phyloP scores from a whole-genome alignment of 192 early-diverging fungal genomes.

The Entomortierella chlamydospora region DNA sequence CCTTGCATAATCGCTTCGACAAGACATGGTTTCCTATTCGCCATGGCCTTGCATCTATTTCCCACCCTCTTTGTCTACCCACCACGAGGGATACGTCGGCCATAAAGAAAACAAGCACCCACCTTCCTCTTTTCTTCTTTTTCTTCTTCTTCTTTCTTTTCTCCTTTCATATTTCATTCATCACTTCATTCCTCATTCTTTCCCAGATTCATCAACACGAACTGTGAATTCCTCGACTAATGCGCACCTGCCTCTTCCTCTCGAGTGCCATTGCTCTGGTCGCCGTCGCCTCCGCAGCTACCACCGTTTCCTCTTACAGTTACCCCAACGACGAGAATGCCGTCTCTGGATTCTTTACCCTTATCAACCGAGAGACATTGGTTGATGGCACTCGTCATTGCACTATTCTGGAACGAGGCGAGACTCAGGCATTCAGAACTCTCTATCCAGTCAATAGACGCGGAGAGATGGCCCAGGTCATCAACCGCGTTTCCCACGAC shows the following conservation, averaged over 20 bases:
- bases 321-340: slow-evolving; percentile 27
- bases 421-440: slow-evolving; percentile 37
- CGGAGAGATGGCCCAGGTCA: slow-evolving; percentile 19
- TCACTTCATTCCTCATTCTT: neutral
- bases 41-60: neutral
- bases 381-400: slow-evolving; percentile 11
- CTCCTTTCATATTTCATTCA: neutral
- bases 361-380: slow-evolving; percentile 14
- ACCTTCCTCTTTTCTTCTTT: neutral
- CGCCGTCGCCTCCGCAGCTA: slow-evolving; percentile 5
- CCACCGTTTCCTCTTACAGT: slow-evolving; percentile 1
- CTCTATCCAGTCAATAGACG: slow-evolving; percentile 27
- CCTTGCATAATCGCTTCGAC: neutral
- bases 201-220: neutral
- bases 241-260: slow-evolving; percentile 49
- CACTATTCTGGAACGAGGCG: slow-evolving; percentile 34
- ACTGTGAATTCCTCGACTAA: neutral
- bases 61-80: too few relatives aligned
- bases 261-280: slow-evolving; percentile 38
- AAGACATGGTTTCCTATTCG: too few relatives aligned
- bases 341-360: slow-evolving; percentile 19
- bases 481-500: slow-evolving; percentile 26
- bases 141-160: neutral
- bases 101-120: neutral
- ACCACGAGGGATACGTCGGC: neutral